Conservation (phyloP, 176 grass and related monocot genomes). For the Musa acuminata region DNA sequence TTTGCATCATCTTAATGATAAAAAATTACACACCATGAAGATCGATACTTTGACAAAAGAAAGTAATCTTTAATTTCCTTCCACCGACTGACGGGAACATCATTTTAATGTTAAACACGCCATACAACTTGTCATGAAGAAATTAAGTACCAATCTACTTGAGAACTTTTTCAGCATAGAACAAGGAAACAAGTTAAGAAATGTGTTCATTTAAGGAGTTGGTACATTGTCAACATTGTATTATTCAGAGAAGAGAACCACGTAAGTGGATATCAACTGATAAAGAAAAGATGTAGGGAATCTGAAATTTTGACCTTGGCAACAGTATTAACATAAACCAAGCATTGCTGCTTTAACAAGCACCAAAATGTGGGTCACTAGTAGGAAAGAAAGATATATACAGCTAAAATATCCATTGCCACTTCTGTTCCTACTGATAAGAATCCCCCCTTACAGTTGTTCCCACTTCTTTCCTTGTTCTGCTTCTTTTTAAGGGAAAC, state of each 20-base stretch:
- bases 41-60: background rate
- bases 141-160: background rate
- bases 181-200: background rate
- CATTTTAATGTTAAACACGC: background rate
- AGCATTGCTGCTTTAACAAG: background rate
- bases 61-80: background rate
- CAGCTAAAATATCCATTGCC: slow-evolving; percentile 1
- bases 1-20: background rate
- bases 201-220: background rate
- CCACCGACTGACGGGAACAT: background rate
- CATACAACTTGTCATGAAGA: background rate
- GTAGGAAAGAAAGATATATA: background rate
- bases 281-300: slow-evolving; percentile 13
- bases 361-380: slow-evolving; percentile 8
- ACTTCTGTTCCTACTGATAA: slow-evolving; percentile 1
- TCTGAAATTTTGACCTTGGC: slow-evolving; percentile 4
- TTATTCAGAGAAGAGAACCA: slow-evolving; percentile 17
- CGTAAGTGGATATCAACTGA: slow-evolving; percentile 14
- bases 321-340: slow-evolving; percentile 1
- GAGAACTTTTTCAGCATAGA: background rate
- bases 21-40: background rate
- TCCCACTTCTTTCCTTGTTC: slow-evolving; percentile 1
- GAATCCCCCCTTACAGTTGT: slow-evolving; percentile 3
- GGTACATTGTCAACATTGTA: slow-evolving; percentile 16
- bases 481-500: slow-evolving; percentile 16